Percentiles rank a stretch among this genome's conserved stretches.
phyloP scores from a whole-genome alignment of 2,329 filamentous ascomycete species.

The Hypoxylon sp. region DNA sequence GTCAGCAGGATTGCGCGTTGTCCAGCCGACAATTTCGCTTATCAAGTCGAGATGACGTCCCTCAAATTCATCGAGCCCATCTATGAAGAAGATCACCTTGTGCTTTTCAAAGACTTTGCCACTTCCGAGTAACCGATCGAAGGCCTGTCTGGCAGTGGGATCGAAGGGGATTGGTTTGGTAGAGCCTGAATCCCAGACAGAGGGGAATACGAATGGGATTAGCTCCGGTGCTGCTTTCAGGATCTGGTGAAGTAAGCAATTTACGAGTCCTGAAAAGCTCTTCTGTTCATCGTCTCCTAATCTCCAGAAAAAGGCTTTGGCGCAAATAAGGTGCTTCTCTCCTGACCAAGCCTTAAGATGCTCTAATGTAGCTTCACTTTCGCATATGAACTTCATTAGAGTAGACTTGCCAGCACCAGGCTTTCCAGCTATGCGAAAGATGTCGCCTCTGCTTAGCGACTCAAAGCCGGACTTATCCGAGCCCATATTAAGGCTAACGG shows the following conservation, averaged over 20 bases:
- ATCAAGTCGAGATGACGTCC: slow-evolving; percentile 25
- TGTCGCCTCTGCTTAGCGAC: neutral
- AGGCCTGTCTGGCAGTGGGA: neutral
- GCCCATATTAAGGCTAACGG: neutral
- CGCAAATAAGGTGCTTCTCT: slow-evolving; percentile 24
- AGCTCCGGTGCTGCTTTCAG: slow-evolving; percentile 32
- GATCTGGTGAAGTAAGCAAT: slow-evolving; percentile 45
- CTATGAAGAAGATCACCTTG: slow-evolving; percentile 37
- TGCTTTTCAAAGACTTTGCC: slow-evolving; percentile 11
- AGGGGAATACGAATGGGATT: slow-evolving; percentile 31
- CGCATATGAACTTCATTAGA: slow-evolving; percentile 47
- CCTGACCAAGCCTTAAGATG: slow-evolving; percentile 39
- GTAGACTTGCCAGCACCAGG: slow-evolving; percentile 51
- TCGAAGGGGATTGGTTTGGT: neutral
- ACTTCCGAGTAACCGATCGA: slow-evolving; percentile 12
- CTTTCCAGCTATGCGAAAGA: slow-evolving; percentile 47
- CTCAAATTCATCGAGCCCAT: slow-evolving; percentile 37
- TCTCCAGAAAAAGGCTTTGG: slow-evolving; percentile 47
- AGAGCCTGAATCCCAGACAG: slow-evolving; percentile 18
- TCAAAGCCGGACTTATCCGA: neutral
- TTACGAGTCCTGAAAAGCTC: slow-evolving; percentile 37
- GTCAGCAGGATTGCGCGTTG: neutral
- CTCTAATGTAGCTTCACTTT: slow-evolving; percentile 17
- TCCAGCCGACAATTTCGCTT: slow-evolving; percentile 26
- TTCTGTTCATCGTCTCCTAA: slow-evolving; percentile 44